Percentiles rank a stretch among this genome's conserved stretches.
phyloP scores from a whole-genome alignment of 176 grass and related monocot genomes.

The Oropetium thomaeum region DNA sequence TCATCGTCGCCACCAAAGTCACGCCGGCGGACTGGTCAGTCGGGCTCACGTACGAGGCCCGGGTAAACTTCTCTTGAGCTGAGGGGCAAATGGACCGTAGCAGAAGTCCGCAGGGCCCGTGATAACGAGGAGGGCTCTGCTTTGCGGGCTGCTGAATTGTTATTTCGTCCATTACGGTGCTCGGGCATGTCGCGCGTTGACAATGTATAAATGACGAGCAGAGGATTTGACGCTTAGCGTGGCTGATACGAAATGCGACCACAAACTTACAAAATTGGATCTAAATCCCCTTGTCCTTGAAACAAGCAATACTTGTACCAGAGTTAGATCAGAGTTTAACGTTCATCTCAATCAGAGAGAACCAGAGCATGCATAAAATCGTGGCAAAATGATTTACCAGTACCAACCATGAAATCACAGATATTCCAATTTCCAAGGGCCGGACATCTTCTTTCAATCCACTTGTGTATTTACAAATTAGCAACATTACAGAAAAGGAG shows the following conservation, averaged over 20 bases:
- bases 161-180: no score
- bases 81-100: not conserved
- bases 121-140: not conserved
- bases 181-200: slow-evolving; percentile 4
- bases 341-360: not conserved
- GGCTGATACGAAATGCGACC: not conserved
- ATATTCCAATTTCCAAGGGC: not conserved
- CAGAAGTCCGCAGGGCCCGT: slow-evolving; percentile 1
- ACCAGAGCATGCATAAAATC: not conserved
- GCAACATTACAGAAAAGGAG: not conserved
- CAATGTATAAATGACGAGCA: slow-evolving; percentile 24
- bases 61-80: slow-evolving; percentile 57
- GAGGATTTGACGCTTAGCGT: slow-evolving; percentile 29
- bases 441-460: not conserved
- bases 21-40: slow-evolving; percentile 53
- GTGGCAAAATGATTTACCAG: not conserved
- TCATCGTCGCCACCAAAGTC: slow-evolving; percentile 42
- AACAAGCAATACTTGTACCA: no score
- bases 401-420: not conserved
- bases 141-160: not conserved
- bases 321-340: no score
- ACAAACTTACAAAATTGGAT: no score
- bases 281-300: no score
- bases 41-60: slow-evolving; percentile 62
- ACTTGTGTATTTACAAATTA: not conserved